Conservation (phyloP, 768 basidiomycete species). For the Gelatoporia subvermispora region DNA sequence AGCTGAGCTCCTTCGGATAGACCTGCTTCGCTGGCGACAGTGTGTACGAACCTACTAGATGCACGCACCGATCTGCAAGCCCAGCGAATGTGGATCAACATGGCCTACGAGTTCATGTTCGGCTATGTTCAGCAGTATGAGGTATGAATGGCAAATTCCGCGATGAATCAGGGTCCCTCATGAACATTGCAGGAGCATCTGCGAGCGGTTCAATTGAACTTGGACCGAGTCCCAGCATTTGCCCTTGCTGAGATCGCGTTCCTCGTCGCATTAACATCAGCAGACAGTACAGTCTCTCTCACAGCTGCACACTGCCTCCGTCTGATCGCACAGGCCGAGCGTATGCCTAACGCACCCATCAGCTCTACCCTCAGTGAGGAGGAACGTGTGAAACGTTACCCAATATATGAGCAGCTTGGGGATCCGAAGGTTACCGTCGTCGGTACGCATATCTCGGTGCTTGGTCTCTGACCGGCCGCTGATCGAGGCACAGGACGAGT, state of each 20-base stretch:
- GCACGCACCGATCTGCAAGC: slow-evolving; percentile 55
- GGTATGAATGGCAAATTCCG: slow-evolving; percentile 28
- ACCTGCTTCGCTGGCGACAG: slow-evolving; percentile 35
- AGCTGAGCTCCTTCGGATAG: slow-evolving; percentile 5
- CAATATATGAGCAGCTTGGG: slow-evolving; percentile 74
- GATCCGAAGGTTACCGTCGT: slow-evolving; percentile 68
- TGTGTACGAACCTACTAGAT: slow-evolving; percentile 53
- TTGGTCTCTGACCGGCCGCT: neutral
- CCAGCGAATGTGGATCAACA: slow-evolving; percentile 66
- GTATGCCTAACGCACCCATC: slow-evolving; percentile 51
- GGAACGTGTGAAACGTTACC: slow-evolving; percentile 62
- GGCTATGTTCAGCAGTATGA: slow-evolving; percentile 46
- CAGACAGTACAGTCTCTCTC: slow-evolving; percentile 60
- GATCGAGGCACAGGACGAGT: slow-evolving; percentile 51
- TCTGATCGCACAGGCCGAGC: slow-evolving; percentile 61
- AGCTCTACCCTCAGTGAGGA: slow-evolving; percentile 50
- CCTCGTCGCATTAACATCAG: slow-evolving; percentile 65
- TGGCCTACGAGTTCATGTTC: slow-evolving; percentile 56
- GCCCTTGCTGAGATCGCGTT: slow-evolving; percentile 69
- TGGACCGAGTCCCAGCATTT: slow-evolving; percentile 57
- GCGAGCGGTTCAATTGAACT: slow-evolving; percentile 44
- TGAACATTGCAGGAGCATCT: slow-evolving; percentile 30
- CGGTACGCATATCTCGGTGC: slow-evolving; percentile 41
- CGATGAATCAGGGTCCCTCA: neutral
- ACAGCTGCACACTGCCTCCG: slow-evolving; percentile 67